These are phyloP conservation scores for Myriosclerotinia curreyana DNA, from an alignment of 2,329 filamentous ascomycete species.

Conservation along the genomic window DNA sequence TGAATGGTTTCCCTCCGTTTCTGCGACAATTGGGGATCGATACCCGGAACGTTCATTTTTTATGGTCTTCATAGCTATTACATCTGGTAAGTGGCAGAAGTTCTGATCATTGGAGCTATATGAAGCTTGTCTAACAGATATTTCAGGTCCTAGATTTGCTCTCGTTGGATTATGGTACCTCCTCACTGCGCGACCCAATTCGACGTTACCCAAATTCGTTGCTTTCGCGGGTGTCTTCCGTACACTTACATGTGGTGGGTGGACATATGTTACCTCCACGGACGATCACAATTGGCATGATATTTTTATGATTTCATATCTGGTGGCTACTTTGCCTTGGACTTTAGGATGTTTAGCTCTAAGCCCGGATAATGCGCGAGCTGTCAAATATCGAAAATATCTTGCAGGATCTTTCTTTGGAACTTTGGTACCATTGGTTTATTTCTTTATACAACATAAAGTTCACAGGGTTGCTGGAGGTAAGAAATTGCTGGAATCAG, in stretches of 20 bases:
- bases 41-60: conserved; percentile 97
- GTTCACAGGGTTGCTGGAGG: conserved; percentile 91
- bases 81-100: conserved; percentile 62
- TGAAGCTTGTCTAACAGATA: conserved; percentile 26
- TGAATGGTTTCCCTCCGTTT: conserved; percentile 96
- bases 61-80: conserved; percentile 95
- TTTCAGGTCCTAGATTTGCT: conserved; percentile 79
- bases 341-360: conserved; percentile 85
- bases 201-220: conserved; percentile 75
- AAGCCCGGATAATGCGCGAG: conserved; percentile 77
- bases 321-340: conserved; percentile 93
- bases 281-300: conserved; percentile 99
- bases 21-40: conserved; percentile 92
- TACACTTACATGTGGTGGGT: conserved; percentile 91
- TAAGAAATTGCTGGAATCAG: conserved; percentile 46
- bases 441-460: conserved; percentile 99
- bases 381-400: conserved; percentile 85
- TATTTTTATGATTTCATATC: conserved; percentile 98
- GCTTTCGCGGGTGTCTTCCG: conserved; percentile 78
- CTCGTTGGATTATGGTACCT: conserved; percentile 92
- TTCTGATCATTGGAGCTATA: neutral
- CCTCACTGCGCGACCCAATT: conserved; percentile 73
- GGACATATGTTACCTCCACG: conserved; percentile 98
- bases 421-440: conserved; percentile 83
- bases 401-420: conserved; percentile 83